Base-by-base conservation (phyloP, 1,284 basidiomycete genomes). In the Cryptococcus depauperatus region DNA sequence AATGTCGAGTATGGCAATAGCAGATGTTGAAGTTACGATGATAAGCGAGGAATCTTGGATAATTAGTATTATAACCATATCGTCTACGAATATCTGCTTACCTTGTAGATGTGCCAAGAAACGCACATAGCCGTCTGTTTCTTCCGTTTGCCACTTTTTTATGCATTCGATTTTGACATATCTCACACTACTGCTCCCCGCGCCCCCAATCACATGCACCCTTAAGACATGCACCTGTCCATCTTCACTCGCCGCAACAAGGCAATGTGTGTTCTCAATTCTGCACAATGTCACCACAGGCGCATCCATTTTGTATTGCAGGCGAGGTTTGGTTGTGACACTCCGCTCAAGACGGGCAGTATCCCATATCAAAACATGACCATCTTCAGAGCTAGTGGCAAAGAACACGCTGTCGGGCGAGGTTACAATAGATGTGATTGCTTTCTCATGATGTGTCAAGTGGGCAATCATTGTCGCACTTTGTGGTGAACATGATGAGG, bases 341-440 rank as follows among this genome's bases (percentile, higher is more conserved):
- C 84, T 87, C 51, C 85, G 77, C 58, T 88, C 86, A 29, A 89
- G 69, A 8, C 84, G 76, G 5, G 82, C 79, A 0, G 83, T 79
- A 59, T 89, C 86, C 86, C 85, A 89, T 5, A 88, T 76, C 62
- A 86, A 84, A 51, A 92, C 78, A 0, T 81, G 83, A 54, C 82
- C 82, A 61, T 95, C 90, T 53, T 85, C 81, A 1, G 89, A 92
- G 0, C 82, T 79, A 0, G 91, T 85, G 1, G 89, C 83, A 58
- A 98, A 97, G 75, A 96, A 99, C 54, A 83, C 73, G 54, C 95
- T 89, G 63, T 98, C 95, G 0, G 91, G 89, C 1, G 93, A 84
- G 9, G 93, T 85, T 0, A 84, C 83, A 14, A 98, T 74, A 1
- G 81, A 78, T 1, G 84, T 89, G 49, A 98, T 76, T 1, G 80